Conservation (phyloP, 1,139 yeast species). For the Yamadazyma taylorii region DNA sequence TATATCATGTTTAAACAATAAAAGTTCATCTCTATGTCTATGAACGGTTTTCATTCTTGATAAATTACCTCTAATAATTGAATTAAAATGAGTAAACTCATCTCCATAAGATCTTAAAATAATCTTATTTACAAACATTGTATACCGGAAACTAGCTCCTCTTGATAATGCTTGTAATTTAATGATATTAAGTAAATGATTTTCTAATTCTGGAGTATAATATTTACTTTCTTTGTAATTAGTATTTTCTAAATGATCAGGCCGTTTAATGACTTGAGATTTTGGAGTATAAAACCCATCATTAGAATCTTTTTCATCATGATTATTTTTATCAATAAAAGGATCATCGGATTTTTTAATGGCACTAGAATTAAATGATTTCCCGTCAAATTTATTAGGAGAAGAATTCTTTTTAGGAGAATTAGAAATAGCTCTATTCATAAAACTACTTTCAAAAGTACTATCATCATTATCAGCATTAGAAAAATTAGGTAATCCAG, state of each 20-base stretch:
- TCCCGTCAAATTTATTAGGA: slow-evolving; percentile 9
- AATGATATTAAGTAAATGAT: slow-evolving; percentile 27
- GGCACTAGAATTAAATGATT: neutral
- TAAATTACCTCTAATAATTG: slow-evolving; percentile 43
- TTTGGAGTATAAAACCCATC: slow-evolving; percentile 13
- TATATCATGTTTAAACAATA: slow-evolving; percentile 27
- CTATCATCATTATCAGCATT: slow-evolving; percentile 36
- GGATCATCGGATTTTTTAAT: slow-evolving; percentile 12
- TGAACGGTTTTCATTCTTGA: slow-evolving; percentile 38
- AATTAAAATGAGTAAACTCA: slow-evolving; percentile 37
- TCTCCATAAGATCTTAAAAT: slow-evolving; percentile 56
- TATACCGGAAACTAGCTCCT: slow-evolving; percentile 65
- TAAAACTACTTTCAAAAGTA: slow-evolving; percentile 22
- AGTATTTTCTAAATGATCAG: slow-evolving; percentile 6
- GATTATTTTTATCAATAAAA: slow-evolving; percentile 10
- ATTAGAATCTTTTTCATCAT: slow-evolving; percentile 2
- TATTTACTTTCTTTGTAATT: slow-evolving; percentile 13
- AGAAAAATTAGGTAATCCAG: slow-evolving; percentile 64
- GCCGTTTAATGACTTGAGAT: slow-evolving; percentile 8
- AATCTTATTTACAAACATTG: slow-evolving; percentile 59
- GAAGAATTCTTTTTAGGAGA: slow-evolving; percentile 15
- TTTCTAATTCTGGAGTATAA: slow-evolving; percentile 28
- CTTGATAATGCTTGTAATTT: slow-evolving; percentile 62
- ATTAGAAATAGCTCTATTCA: slow-evolving; percentile 21
- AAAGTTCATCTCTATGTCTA: slow-evolving; percentile 37